Evolutionary conservation across 345 rosid genomes (phyloP), one percentile per base, ranked within the genome.

Genomic region (Laguncularia racemosa): DNA sequence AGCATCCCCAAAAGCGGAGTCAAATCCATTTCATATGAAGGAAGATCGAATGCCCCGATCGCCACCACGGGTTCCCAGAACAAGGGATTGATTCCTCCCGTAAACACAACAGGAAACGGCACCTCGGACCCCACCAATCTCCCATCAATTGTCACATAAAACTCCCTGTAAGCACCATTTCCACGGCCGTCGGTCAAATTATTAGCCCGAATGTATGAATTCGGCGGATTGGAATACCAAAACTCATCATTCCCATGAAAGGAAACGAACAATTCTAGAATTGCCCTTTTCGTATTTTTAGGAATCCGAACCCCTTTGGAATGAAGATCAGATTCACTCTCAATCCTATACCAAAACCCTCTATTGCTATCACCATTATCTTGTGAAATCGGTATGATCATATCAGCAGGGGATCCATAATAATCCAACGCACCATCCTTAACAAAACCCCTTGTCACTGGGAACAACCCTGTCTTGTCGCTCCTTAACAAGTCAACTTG

Each of bases 141-240:
- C 52, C 89, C 84, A 15, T 92, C 96, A 16, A 92, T 77, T 13
- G 76, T 77, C 28, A 84, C 80, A 33, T 75, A 65, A 53, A 89
- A 88, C 72, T 86, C 93, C 53, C 96, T 53, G 58, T 61, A 86
- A 9, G 91, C 84, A 17, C 95, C 93, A 44, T 86, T 83, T 14
- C 93, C 93, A 0, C 89, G 83, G 18, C 56, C 61, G 0, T 74
- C 83, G 0, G 74, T 83, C 59, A 89, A 48, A 52, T 84, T 80
- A 64, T 92, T 92, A 48, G 59, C 64, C 58, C 19, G 56, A 20
- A 89, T 74, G 60, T 89, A 92, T 13, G 88, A 70, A 61, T 78
- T 43, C 5, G 98, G 86, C 15, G 93, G 98, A 49, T 92, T 89
- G 13, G 93, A 84, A 64, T 89, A 92, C 98, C 98, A 89, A 45